Base-by-base conservation (phyloP, 306 rosid species). In the Parietaria judaica region DNA sequence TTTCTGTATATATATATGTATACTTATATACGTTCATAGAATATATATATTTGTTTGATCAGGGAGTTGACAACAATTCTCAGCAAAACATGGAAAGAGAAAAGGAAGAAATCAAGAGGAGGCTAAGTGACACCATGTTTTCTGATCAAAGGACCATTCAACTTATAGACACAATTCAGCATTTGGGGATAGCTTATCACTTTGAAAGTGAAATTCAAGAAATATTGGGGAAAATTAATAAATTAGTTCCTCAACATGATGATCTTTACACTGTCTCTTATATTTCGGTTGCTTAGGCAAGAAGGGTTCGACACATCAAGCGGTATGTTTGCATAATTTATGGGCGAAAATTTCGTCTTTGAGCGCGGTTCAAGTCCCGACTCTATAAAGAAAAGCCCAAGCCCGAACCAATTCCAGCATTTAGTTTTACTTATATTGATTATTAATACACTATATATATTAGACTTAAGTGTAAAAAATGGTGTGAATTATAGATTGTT, bases 261-360 rank as follows among this genome's bases (percentile, higher is more conserved):
- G 39, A 55, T 14, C 38, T 55, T 17, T 9, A 55, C 37, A 55
- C 6, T 55, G 13, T 55, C 60, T 23, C 60, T 55, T 8, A 11
- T 11, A 6, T 55, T 55, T 55, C 60, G 60, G 8, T 36, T 55
- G 11, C 60, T 55, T 23, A 55, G 60, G 35, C 60, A 55, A 55
- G 38, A 34, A 34, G 41, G 60, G 7, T 55, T 8, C 15, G 23
- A 55, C 14, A 34, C 35, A 8, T 55, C 60, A 31, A 34, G 14
- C 3, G 60, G 60, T 54, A 49, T 46, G 8, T 13, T 23, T 23
- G 31, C 31, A 41, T 8, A 41, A 41, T 5, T 8, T 5, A 41
- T 8, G 0, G 9, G 6, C 1, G 13, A 4, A 7, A 7, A 7
- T 49, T 49, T n/a, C 31, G 31, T 23, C 31, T 23, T 23, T 23